These are phyloP conservation scores for Buxus sempervirens DNA, from an alignment of 164 flowering plant species.

Conservation along the genomic window DNA sequence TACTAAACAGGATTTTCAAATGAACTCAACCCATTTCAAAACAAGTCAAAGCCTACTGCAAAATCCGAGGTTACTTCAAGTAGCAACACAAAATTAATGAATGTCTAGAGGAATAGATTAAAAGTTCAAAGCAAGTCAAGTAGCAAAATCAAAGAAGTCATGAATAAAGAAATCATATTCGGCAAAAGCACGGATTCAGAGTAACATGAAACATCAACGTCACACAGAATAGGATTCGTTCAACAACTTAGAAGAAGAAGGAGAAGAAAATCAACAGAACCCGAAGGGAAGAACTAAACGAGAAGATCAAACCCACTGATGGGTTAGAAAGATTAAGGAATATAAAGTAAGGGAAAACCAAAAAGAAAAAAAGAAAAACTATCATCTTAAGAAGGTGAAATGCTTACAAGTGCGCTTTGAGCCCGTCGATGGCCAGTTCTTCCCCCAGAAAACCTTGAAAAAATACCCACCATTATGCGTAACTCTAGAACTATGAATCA, in stretches of 20 bases:
- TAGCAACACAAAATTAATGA: background rate
- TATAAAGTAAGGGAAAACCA: background rate
- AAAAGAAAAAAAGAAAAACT: background rate
- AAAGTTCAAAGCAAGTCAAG: background rate
- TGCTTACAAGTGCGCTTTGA: constrained; percentile 55
- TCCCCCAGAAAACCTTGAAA: constrained; percentile 49
- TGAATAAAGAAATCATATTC: background rate
- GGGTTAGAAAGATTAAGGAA: background rate
- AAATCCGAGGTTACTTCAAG: background rate
- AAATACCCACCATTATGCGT: constrained; percentile 52
- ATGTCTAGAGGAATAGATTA: background rate
- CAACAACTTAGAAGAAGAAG: no score
- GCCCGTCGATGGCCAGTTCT: constrained; percentile 52
- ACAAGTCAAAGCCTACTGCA: background rate
- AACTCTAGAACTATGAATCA: background rate
- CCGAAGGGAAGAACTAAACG: background rate
- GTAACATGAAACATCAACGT: no score
- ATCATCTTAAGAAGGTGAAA: background rate
- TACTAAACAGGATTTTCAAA: background rate
- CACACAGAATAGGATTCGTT: no score
- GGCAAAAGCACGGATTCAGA: no score
- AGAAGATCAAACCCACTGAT: background rate
- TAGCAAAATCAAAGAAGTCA: background rate
- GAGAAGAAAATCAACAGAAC: background rate
- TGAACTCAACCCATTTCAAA: background rate